Percentiles rank a stretch among this genome's conserved stretches.
phyloP scores from a whole-genome alignment of 495 filamentous ascomycete genomes.

The Hypomontagnella monticulosa region DNA sequence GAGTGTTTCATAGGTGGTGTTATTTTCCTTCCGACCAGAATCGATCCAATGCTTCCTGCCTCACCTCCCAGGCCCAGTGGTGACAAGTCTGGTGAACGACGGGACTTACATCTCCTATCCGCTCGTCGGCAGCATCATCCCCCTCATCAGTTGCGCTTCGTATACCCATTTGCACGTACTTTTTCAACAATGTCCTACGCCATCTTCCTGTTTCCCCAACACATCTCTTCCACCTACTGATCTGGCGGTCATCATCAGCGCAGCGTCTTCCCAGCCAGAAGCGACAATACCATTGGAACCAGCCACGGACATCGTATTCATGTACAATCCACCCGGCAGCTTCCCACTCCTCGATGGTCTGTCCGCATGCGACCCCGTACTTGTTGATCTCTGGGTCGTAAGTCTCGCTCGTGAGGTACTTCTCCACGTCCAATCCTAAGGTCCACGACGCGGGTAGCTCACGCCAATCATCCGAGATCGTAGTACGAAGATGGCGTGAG shows the following conservation, averaged over 20 bases:
- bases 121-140: slow-evolving; percentile 48
- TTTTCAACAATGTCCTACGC: slow-evolving; percentile 56
- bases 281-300: slow-evolving; percentile 64
- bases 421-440: slow-evolving; percentile 46
- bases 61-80: slow-evolving; percentile 60
- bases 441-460: slow-evolving; percentile 56
- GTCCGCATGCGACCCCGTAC: slow-evolving; percentile 58
- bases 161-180: slow-evolving; percentile 54
- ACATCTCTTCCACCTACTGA: slow-evolving; percentile 58
- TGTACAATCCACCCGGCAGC: slow-evolving; percentile 60
- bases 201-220: slow-evolving; percentile 59
- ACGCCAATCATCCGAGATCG: slow-evolving; percentile 52
- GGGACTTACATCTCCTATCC: slow-evolving; percentile 56
- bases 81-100: slow-evolving; percentile 62
- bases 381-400: slow-evolving; percentile 59
- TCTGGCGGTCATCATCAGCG: slow-evolving; percentile 60
- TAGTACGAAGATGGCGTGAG: slow-evolving; percentile 50
- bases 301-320: slow-evolving; percentile 56
- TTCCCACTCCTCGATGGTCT: slow-evolving; percentile 63
- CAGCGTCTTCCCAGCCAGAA: slow-evolving; percentile 59
- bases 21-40: slow-evolving; percentile 50
- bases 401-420: slow-evolving; percentile 45
- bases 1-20: neutral
- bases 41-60: slow-evolving; percentile 56
- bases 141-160: slow-evolving; percentile 58